phyloP scores from a whole-genome alignment of 2,329 filamentous ascomycete genomes.

The Pyrenochaeta sp. region DNA sequence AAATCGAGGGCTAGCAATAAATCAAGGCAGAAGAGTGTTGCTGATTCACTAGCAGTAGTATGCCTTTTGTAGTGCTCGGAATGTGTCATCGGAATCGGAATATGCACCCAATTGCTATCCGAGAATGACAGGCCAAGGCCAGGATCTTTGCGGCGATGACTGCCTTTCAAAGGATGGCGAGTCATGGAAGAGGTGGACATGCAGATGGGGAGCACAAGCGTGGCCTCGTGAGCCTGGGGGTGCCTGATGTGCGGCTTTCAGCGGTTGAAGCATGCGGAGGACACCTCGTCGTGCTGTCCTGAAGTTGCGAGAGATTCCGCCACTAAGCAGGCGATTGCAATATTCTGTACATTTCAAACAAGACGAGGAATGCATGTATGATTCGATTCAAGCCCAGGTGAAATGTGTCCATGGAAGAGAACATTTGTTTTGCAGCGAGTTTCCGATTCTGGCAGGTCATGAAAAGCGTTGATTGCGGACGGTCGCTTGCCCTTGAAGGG shows the following conservation, averaged over 20 bases:
- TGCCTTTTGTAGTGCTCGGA: background rate
- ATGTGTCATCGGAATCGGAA: constrained; percentile 11
- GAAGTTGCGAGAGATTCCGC: too few species aligned
- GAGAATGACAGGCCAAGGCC: background rate
- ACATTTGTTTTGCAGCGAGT: background rate
- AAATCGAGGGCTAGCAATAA: too few species aligned
- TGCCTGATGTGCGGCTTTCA: constrained; percentile 12
- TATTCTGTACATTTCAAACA: too few species aligned
- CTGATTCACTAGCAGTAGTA: background rate
- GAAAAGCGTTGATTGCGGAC: constrained; percentile 18
- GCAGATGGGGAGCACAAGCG: background rate
- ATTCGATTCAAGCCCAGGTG: too few species aligned
- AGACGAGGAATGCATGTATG: too few species aligned
- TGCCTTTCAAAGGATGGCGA: constrained; percentile 4
- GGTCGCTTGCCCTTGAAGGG: constrained; percentile 23
- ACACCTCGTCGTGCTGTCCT: too few species aligned
- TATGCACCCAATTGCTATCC: constrained; percentile 5
- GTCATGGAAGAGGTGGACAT: constrained; percentile 10
- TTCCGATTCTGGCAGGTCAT: constrained; percentile 12
- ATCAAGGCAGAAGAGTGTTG: too few species aligned
- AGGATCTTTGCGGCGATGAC: background rate
- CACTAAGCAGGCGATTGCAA: too few species aligned
- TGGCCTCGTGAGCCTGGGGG: constrained; percentile 7
- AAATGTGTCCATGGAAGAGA: too few species aligned
- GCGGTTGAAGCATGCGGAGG: constrained; percentile 11